A percentile compares a stretch with the other conserved stretches of the same genome.
These are phyloP conservation scores for Phytopythium vexans DNA, from an alignment of 352 stramenopile genomes.

Conservation along the genomic window DNA sequence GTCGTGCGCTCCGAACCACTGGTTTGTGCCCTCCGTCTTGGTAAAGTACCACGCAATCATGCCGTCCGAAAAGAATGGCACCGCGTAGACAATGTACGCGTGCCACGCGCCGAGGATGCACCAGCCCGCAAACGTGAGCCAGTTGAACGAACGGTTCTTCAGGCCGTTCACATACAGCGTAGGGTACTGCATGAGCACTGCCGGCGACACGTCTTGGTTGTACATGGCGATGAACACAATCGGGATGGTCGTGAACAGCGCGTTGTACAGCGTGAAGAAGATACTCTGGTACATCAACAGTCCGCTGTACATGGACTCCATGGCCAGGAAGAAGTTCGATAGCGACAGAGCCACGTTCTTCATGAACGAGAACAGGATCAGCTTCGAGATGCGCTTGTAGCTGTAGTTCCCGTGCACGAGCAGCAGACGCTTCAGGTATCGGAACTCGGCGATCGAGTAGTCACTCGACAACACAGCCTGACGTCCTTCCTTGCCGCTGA, in stretches of 20 bases:
- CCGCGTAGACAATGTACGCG: constrained; percentile 81
- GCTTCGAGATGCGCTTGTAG: constrained; percentile 89
- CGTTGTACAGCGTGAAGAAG: constrained; percentile 89
- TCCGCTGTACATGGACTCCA: constrained; percentile 85
- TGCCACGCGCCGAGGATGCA: constrained; percentile 84
- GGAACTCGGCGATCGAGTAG: constrained; percentile 83
- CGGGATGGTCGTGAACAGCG: constrained; percentile 86
- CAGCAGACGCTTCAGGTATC: constrained; percentile 75
- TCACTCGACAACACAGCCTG: constrained; percentile 85
- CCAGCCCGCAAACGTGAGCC: constrained; percentile 86
- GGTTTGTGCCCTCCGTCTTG: constrained; percentile 31
- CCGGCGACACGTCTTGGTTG: constrained; percentile 87
- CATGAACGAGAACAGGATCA: constrained; percentile 89
- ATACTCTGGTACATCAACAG: constrained; percentile 89
- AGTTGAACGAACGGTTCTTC: constrained; percentile 89
- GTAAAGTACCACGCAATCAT: constrained; percentile 85
- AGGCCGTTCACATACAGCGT: constrained; percentile 86
- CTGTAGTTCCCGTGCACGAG: constrained; percentile 89
- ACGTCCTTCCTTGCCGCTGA: constrained; percentile 83
- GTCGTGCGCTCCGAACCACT: constrained; percentile 66
- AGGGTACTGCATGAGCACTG: constrained; percentile 88
- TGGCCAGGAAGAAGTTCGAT: constrained; percentile 83
- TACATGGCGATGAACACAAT: constrained; percentile 91
- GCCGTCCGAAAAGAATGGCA: constrained; percentile 83
- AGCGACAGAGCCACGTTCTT: constrained; percentile 86